These are phyloP conservation scores for Fusarium sp. DNA, from an alignment of 2,329 filamentous ascomycete species.

Conservation along the genomic window DNA sequence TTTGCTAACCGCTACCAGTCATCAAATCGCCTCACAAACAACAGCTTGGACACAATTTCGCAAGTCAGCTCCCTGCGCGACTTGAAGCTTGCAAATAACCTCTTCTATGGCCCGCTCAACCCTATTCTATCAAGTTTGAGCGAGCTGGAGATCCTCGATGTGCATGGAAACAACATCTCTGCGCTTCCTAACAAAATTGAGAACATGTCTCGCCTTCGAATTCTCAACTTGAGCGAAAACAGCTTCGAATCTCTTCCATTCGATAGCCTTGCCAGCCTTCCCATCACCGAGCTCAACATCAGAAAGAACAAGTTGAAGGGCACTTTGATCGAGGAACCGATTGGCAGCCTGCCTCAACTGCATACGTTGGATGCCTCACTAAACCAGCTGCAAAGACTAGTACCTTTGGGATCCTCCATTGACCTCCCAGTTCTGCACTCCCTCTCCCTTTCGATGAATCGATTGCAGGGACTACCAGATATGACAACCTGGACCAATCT, in stretches of 20 bases:
- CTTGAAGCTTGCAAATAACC: slow-evolving; percentile 85
- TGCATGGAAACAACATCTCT: slow-evolving; percentile 85
- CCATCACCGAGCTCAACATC: slow-evolving; percentile 80
- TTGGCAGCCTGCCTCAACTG: slow-evolving; percentile 73
- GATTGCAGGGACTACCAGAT: slow-evolving; percentile 79
- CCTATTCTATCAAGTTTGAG: slow-evolving; percentile 73
- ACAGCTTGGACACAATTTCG: slow-evolving; percentile 79
- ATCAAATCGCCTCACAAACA: slow-evolving; percentile 83
- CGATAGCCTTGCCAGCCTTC: slow-evolving; percentile 75
- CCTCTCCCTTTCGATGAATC: slow-evolving; percentile 85
- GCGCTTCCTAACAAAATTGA: slow-evolving; percentile 77
- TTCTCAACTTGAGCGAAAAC: slow-evolving; percentile 87
- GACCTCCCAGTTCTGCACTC: slow-evolving; percentile 79
- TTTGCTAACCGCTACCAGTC: slow-evolving; percentile 66
- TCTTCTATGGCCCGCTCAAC: slow-evolving; percentile 77
- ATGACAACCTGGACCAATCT: slow-evolving; percentile 82
- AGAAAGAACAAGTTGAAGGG: slow-evolving; percentile 85
- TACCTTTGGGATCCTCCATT: slow-evolving; percentile 62
- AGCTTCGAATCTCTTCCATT: slow-evolving; percentile 80
- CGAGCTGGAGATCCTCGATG: slow-evolving; percentile 83
- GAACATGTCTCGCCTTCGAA: slow-evolving; percentile 77
- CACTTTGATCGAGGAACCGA: slow-evolving; percentile 75
- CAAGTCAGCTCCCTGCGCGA: slow-evolving; percentile 82
- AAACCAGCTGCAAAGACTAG: slow-evolving; percentile 77
- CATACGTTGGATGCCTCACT: slow-evolving; percentile 83